Conservation (phyloP, 495 filamentous ascomycete species). For the Cercophora samala region DNA sequence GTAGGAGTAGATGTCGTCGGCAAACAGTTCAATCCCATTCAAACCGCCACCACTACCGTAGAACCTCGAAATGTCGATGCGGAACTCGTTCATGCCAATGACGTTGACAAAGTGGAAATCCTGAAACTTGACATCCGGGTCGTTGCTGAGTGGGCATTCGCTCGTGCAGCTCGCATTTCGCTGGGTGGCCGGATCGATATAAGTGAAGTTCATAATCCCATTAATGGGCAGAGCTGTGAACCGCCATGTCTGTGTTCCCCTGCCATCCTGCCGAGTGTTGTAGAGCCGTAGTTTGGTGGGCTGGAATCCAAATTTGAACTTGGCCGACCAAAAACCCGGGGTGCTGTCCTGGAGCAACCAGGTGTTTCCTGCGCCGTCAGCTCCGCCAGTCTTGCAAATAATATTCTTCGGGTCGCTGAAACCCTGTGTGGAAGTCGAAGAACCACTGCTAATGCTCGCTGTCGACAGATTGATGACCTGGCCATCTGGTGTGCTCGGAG, state of each 20-base stretch:
- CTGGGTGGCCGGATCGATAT: constrained; percentile 67
- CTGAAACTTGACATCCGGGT: constrained; percentile 62
- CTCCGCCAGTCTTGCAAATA: constrained; percentile 68
- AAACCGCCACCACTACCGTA: constrained; percentile 86
- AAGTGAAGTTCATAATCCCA: constrained; percentile 96
- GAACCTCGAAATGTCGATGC: constrained; percentile 78
- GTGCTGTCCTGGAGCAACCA: constrained; percentile 82
- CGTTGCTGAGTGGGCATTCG: constrained; percentile 72
- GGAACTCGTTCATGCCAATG: constrained; percentile 85
- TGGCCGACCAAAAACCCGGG: constrained; percentile 79
- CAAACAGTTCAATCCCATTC: constrained; percentile 84
- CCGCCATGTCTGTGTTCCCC: constrained; percentile 82
- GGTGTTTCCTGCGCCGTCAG: constrained; percentile 65
- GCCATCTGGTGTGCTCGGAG: constrained; percentile 53
- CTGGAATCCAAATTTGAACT: constrained; percentile 74
- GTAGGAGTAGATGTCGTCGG: constrained; percentile 80
- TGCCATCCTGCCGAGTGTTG: constrained; percentile 82
- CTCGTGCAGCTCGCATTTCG: constrained; percentile 67
- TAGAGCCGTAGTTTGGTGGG: constrained; percentile 84
- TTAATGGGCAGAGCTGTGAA: constrained; percentile 77
- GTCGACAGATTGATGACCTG: constrained; percentile 83
- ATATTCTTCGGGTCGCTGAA: constrained; percentile 80
- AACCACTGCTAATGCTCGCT: constrained; percentile 65
- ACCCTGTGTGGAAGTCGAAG: constrained; percentile 56
- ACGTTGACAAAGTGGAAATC: constrained; percentile 88